Evolutionary conservation across 139 green algal species (phyloP).

Genomic region (Volvox africanus): DNA sequence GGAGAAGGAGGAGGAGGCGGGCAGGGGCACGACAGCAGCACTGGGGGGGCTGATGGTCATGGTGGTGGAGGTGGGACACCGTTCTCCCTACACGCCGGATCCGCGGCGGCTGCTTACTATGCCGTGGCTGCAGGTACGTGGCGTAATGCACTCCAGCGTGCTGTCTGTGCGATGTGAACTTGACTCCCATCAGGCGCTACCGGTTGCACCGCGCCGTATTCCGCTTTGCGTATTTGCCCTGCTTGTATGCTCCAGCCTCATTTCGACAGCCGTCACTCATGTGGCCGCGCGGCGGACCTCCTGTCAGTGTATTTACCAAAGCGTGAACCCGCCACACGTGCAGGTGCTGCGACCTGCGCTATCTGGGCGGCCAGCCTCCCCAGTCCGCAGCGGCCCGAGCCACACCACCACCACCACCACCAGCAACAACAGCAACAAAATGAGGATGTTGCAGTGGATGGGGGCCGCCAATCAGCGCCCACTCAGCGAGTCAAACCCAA

Average conservation of each 20-base stretch:
- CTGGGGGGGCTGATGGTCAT: too few species aligned
- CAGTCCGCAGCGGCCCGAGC: conserved; percentile 15
- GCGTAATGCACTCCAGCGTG: neutral
- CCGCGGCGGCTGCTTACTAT: conserved; percentile 19
- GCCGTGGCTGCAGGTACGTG: neutral
- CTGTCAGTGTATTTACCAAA: too few species aligned
- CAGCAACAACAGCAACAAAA: neutral
- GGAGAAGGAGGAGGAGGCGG: neutral
- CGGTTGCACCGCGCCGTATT: neutral
- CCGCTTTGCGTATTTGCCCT: neutral
- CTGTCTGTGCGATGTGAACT: too few species aligned
- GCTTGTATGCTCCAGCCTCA: neutral
- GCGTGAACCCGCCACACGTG: neutral
- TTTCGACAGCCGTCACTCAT: too few species aligned
- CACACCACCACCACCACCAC: neutral
- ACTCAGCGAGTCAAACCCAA: neutral
- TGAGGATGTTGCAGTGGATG: neutral
- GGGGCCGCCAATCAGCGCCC: neutral
- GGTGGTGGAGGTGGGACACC: neutral
- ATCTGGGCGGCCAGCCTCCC: conserved; percentile 3
- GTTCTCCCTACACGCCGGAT: neutral
- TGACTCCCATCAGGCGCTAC: neutral
- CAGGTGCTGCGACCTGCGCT: conserved; percentile 6
- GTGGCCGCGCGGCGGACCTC: too few species aligned
- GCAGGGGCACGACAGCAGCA: too few species aligned